Base-by-base conservation (phyloP, 139 green algal species). In the Coelastrella sp. region DNA sequence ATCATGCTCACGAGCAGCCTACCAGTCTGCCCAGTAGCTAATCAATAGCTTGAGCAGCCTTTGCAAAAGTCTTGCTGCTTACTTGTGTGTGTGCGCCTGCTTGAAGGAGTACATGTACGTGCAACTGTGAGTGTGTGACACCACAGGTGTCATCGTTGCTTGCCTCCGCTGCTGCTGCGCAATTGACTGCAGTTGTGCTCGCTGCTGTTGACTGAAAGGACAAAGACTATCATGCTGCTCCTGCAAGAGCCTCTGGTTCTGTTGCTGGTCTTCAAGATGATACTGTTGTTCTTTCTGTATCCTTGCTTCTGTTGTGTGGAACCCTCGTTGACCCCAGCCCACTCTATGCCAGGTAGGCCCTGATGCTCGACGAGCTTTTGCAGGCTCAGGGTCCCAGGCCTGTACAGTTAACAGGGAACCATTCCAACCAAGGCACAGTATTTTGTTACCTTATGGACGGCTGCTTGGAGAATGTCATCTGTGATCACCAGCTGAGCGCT, bases 51-150 rank as follows among this genome's bases (percentile, higher is more conserved):
- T 72, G 12, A 72, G 63, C 63, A 22, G 63, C 63, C n/a, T 25
- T 35, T 4, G 19, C 6, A 20, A 19, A 78, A 20, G 19, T 35
- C 25, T 1, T 78, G 0, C 70, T 10, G 58, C 74, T 65, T 22
- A 87, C 82, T 74, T 87, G 63, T 87, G 82, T 19, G 61, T 87
- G 25, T 87, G 58, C 7, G 7, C 14, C 25, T 87, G 82, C 25
- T 78, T 76, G 11, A 78, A 68, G 27, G 82, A 87, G 27, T 87
- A 25, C 82, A 87, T 63, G 63, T 78, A 63, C 7, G 82, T 87
- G 25, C 15, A 57, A 63, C 82, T 87, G 82, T 87, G 82, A 15
- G 82, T 87, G 17, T 87, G 82, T 0, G 25, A 24, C 61, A 87
- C 58, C 72, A 87, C 63, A 78, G 19, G 66, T 12, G 24, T 0